Evolutionary conservation across 1,284 basidiomycete genomes (phyloP), one percentile per base, ranked within the genome.

Genomic region (Leccinum griseonigrum): DNA sequence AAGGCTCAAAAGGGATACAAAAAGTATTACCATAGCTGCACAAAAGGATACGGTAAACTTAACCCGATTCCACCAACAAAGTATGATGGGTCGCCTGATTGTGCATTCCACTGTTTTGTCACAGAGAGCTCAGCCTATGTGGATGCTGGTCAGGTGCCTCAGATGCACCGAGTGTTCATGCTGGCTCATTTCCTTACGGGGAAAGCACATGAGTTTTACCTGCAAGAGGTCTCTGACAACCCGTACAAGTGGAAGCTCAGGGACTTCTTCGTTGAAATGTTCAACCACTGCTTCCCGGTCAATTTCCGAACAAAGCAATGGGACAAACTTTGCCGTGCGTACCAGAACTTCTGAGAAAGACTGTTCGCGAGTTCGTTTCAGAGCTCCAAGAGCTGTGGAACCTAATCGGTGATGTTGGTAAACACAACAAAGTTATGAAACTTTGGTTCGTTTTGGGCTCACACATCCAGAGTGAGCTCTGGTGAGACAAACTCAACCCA

Each of bases 151-250:
- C 11, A 1, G 8, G 43, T 48, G 5, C 43, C 36, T 7, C 36
- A 14, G 6, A 16, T 10, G 7, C 36, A 68, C 2, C 66, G 67
- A 8, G 69, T 76, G 0, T 71, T 71, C 46, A 64, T 72, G 4
- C 4, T 75, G 0, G 71, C 70, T 0, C 66, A 71, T n/a, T 76
- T 64, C 65, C 60, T 82, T 2, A 74, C 57, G 1, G 77, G 73
- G 0, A 71, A 71, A 14, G 79, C 78, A 0, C 75, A 77, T 60
- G 67, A 75, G 13, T 82, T 77, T 60, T 83, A 77, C 57, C 68
- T 75, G 0, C 69, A 64, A 3, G 68, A 75, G 18, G 78, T 79
- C 0, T 64, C 76, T 0, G 48, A 63, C 0, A 67, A 73, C 0
- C 65, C 69, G 0, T 52, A 66, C 29, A 8, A 28, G 1, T 74